Evolutionary conservation across 129 eudicot genomes (phyloP), one percentile per base, ranked within the genome.

Genomic region (Centrapalus pauciflorus): DNA sequence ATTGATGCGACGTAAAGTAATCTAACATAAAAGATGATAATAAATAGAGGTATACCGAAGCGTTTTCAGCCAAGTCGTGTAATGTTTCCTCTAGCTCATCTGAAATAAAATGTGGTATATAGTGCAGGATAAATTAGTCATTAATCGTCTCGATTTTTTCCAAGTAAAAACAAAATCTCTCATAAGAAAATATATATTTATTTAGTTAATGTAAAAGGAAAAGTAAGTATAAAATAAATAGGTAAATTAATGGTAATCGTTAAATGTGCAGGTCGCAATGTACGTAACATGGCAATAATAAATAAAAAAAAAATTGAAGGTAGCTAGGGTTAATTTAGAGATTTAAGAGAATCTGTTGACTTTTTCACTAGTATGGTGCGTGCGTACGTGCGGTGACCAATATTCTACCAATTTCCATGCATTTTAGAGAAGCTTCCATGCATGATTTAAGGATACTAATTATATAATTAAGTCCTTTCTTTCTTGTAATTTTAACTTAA

Each of bases 391-490:
- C 5, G 63, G 62, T 66, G 79, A 74, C 79, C 79, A 58, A 74
- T 74, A 74, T 74, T 74, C 79, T 66, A 37, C 25, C 25, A 60
- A 2, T 56, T 74, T 65, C 40, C 68, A 0, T 52, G 14, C 37
- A 57, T 66, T 32, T 72, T 49, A 56, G 62, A 40, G 79, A 74
- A 74, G 54, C 73, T 74, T 74, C 73, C 73, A 65, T 74, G 73
- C 79, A 74, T 65, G 73, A 74, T 66, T 74, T 74, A 66, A 74
- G 79, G 79, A 66, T 45, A 66, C 61, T n/a, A n/a, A n/a, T n/a
- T n/a, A n/a, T n/a, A n/a, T n/a, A n/a, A n/a, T n/a, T n/a, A 66
- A 32, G 41, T 11, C 40, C 24, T 66, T 35, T 6, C 7, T 48
- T 48, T 48, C 54, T 55, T 55, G 38, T 71, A 20, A 30, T 54